These are phyloP conservation scores for Rhodosporidiobolus odoratus DNA, from an alignment of 768 basidiomycete species.

Conservation along the genomic window DNA sequence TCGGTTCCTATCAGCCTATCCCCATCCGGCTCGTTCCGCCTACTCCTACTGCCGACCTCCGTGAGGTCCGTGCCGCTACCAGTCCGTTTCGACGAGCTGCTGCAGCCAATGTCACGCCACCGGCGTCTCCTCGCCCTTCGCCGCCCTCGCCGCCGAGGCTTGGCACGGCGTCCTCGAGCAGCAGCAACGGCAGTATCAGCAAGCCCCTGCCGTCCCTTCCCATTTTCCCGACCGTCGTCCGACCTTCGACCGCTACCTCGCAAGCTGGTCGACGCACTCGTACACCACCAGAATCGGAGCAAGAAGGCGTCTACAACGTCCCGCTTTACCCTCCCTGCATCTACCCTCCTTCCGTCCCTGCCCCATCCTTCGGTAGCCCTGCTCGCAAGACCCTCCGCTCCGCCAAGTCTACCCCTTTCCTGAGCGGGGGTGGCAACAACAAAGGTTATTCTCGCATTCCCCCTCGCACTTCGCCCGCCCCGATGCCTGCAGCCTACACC, in stretches of 20 bases:
- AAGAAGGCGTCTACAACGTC: slow-evolving; percentile 23
- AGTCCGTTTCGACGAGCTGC: background rate
- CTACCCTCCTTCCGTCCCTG: slow-evolving; percentile 11
- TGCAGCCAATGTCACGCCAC: background rate
- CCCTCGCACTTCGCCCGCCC: background rate
- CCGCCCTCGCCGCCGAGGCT: background rate
- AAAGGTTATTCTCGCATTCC: background rate
- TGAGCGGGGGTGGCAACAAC: background rate
- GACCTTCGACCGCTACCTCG: background rate
- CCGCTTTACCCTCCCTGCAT: slow-evolving; percentile 13
- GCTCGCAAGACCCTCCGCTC: background rate
- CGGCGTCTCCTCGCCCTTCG: background rate
- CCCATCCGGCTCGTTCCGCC: slow-evolving; percentile 23
- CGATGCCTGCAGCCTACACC: background rate
- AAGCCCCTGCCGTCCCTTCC: slow-evolving; percentile 11
- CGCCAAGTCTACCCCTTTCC: slow-evolving; percentile 10
- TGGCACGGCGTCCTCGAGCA: background rate
- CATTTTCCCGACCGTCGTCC: slow-evolving; percentile 3
- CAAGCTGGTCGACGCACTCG: background rate
- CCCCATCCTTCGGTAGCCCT: background rate
- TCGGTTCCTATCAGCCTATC: background rate
- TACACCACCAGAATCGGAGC: background rate
- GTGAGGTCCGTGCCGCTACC: background rate
- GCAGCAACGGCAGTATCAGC: background rate
- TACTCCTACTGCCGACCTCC: slow-evolving; percentile 5